Base-by-base conservation (phyloP, 768 basidiomycete species). In the Suillus paluster region DNA sequence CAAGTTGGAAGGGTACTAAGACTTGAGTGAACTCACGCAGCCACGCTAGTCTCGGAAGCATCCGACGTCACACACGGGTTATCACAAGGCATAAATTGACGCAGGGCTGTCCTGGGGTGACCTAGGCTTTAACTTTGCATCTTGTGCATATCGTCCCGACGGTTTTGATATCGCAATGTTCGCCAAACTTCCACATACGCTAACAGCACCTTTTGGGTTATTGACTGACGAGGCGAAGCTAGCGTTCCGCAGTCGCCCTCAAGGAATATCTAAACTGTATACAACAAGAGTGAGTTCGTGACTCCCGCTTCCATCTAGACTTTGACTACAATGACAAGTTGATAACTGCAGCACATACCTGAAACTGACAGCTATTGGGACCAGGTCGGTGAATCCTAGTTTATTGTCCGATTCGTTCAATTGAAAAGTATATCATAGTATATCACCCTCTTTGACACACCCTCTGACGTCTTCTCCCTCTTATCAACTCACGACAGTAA, bases 381-480 rank as follows among this genome's bases (percentile, higher is more conserved):
- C 62, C 95, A 97, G 79, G 93, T 92, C 65, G 69, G 85, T 69
- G 33, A 19, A 54, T 39, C 27, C 36, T 59, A 60, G 36, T 30
- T 7, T 46, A 1, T 38, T 42, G 33, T 27, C 54, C 53, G 38
- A 23, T 23, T 34, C 8, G 12, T 17, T 23, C 15, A 25, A 58
- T 36, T 48, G 50, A 65, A 48, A 62, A 27, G 52, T 62, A 44
- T 27, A 63, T 45, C 25, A 17, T 68, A 95, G 92, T 97, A 91
- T 70, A 88, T 91, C 65, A 75, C 84, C 50, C 80, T 97, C 19
- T 97, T 97, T 72, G 94, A 96, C 78, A 91, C 92, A 9, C 85
- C 92, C 1, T 92, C 93, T 0, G 94, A 97, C 67, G 94, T 95
- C 41, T 95, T 93, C 76, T 92, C 95, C 17, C 84, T 97, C 56